Percentiles rank a stretch among this genome's conserved stretches.
Conservation (phyloP, 139 green algal species). For the Desmodesmus armatus region DNA sequence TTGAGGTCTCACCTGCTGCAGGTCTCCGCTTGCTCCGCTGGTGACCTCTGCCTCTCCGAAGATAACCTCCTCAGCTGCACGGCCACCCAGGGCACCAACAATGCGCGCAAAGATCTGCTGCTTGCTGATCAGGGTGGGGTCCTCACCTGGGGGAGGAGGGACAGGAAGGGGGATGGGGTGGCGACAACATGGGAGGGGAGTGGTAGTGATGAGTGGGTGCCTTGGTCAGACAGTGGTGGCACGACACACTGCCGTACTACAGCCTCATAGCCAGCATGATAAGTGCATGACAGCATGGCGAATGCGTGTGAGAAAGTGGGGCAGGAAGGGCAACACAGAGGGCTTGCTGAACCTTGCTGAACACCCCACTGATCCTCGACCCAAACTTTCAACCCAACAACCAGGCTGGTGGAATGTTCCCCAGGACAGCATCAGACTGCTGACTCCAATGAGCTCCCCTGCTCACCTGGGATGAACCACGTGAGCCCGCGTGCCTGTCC, state of each 20-base stretch:
- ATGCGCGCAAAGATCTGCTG: conserved; percentile 97
- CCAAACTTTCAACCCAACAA: too few species aligned
- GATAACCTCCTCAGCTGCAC: conserved; percentile 97
- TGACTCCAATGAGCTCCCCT: too few species aligned
- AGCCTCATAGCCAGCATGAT: too few species aligned
- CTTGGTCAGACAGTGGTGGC: neutral
- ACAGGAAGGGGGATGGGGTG: too few species aligned
- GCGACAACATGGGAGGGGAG: conserved; percentile 46
- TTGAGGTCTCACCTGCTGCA: conserved; percentile 67
- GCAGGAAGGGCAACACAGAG: too few species aligned
- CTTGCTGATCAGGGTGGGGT: conserved; percentile 97
- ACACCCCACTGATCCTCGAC: too few species aligned
- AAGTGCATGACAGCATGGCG: too few species aligned
- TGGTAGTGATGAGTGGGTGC: neutral
- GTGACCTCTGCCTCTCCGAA: conserved; percentile 94
- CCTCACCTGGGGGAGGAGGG: conserved; percentile 91
- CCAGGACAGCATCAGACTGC: too few species aligned
- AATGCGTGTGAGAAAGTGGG: too few species aligned
- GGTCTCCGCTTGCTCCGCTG: conserved; percentile 67
- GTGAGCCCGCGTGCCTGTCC: conserved; percentile 97
- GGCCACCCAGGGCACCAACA: conserved; percentile 95
- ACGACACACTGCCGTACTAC: too few species aligned
- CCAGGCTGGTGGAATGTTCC: too few species aligned
- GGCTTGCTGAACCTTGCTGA: too few species aligned
- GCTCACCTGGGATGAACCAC: conserved; percentile 96